These are phyloP conservation scores for Syzygium syzygioides DNA, from an alignment of 441 rosid species.

Conservation along the genomic window DNA sequence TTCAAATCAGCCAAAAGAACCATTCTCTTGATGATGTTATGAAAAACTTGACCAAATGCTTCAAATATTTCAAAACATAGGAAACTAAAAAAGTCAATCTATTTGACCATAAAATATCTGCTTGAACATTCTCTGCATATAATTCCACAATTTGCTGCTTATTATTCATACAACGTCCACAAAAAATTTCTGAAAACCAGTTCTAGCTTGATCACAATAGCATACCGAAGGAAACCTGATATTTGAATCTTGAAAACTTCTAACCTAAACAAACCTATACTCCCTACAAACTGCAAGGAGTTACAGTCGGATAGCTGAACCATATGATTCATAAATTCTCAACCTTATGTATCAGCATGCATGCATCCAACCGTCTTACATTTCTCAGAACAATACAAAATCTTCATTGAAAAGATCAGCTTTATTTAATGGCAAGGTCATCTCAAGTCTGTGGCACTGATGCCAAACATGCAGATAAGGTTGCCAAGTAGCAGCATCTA, in stretches of 20 bases:
- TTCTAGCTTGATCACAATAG: not conserved
- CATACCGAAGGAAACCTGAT: not conserved
- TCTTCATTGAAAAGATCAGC: not conserved
- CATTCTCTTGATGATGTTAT: not conserved
- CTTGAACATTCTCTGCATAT: not conserved
- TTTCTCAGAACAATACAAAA: not conserved
- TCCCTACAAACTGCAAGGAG: not conserved
- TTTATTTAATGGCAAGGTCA: not conserved
- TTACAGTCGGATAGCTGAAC: not conserved
- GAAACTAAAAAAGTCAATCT: not conserved
- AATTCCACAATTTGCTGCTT: not conserved
- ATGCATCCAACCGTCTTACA: not conserved
- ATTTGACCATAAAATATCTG: not conserved
- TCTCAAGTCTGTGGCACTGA: not conserved
- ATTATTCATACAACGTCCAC: not conserved
- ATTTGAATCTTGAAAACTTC: not conserved
- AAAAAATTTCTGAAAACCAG: not conserved
- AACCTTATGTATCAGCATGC: not conserved
- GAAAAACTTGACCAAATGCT: not conserved
- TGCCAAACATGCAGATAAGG: not conserved
- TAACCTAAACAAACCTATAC: not conserved
- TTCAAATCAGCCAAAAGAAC: not conserved
- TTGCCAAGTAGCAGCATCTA: not conserved
- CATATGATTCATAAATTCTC: not conserved
- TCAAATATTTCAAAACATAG: not conserved